Evolutionary conservation across 202 grass and related monocot species (phyloP).

Genomic region (Hordeum pubiflorum): DNA sequence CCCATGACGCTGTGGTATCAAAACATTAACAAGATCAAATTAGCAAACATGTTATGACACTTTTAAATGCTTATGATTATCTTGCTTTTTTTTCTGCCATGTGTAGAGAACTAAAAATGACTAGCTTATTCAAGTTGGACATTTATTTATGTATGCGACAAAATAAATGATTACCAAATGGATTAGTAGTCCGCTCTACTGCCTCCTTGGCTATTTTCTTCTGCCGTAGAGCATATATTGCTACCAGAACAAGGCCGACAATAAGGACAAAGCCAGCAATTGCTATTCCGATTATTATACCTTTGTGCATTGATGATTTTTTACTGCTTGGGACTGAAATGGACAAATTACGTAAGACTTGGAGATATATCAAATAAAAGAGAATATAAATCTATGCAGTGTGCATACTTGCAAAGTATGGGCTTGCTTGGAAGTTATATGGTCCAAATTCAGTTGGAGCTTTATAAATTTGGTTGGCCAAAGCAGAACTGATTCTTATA

Average conservation of each 20-base stretch:
- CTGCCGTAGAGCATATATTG: conserved; percentile 60
- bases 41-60: not conserved
- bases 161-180: conserved; percentile 49
- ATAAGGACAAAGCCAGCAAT: conserved; percentile 38
- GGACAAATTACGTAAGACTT: not conserved
- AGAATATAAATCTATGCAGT: not conserved
- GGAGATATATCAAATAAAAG: not conserved
- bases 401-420: conserved; percentile 41
- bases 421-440: conserved; percentile 38
- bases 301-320: conserved; percentile 35
- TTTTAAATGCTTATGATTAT: not conserved
- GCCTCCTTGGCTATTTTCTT: conserved; percentile 51
- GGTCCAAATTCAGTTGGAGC: conserved; percentile 48
- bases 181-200: conserved; percentile 42
- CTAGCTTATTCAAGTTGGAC: not conserved
- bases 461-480: conserved; percentile 46
- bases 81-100: not conserved
- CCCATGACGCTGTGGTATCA: conserved; percentile 60
- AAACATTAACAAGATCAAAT: conserved; percentile 20
- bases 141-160: not conserved
- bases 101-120: not conserved
- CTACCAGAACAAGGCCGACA: conserved; percentile 40
- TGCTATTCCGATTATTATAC: conserved; percentile 44
- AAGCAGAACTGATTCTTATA: conserved; percentile 32
- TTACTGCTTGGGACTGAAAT: conserved; percentile 31